Conservation (phyloP, 768 basidiomycete species). For the Amanita muscaria region DNA sequence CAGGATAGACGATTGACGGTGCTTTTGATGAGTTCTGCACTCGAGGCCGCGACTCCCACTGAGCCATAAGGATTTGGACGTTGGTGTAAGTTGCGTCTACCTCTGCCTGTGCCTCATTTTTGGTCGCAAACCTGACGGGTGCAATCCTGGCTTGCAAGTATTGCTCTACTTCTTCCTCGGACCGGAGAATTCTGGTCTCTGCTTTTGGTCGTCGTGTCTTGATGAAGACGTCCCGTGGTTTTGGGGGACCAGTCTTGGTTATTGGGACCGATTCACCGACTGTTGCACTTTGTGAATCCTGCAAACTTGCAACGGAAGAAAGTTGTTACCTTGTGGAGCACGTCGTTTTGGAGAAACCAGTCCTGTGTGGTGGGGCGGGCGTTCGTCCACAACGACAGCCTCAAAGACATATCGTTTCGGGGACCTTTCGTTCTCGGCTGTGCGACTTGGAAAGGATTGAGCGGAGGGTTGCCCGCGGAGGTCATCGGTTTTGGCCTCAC, state of each 20-base stretch:
- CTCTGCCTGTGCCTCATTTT: not conserved
- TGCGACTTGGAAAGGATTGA: no score
- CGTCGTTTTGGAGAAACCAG: not conserved
- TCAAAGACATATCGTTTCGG: not conserved
- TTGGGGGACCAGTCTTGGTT: not conserved
- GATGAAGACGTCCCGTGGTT: not conserved
- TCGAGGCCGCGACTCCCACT: not conserved
- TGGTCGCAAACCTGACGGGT: not conserved
- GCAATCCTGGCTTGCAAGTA: constrained; percentile 1
- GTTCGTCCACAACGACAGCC: constrained; percentile 1
- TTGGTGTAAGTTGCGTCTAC: not conserved
- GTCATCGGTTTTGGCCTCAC: no score
- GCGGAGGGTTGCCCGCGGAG: no score
- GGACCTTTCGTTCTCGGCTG: no score
- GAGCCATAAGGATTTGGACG: not conserved
- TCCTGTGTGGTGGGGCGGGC: not conserved
- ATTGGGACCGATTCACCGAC: not conserved
- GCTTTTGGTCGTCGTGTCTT: not conserved
- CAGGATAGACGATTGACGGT: not conserved
- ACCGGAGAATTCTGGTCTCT: not conserved
- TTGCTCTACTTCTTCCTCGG: not conserved
- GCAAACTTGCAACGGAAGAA: no score
- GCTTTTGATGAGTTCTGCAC: not conserved
- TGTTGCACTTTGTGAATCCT: no score
- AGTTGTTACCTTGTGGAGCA: no score